Evolutionary conservation across 805 yeast species (phyloP).

Genomic region (Candida multigemmis): DNA sequence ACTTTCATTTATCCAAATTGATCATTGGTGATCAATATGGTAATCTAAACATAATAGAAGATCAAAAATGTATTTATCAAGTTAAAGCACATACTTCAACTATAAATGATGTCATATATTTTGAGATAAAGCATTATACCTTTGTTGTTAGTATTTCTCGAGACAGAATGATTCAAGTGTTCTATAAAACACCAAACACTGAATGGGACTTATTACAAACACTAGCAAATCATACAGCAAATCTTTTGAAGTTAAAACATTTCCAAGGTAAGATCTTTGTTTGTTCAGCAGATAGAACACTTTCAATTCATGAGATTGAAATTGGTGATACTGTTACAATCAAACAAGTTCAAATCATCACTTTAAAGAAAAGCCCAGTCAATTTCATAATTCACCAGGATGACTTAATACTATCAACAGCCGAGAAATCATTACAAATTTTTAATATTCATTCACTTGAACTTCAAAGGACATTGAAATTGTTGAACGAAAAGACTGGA

Average conservation of each 20-base stretch:
- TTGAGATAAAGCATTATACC: conserved; percentile 14
- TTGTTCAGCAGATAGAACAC: conserved; percentile 54
- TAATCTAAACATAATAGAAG: conserved; percentile 17
- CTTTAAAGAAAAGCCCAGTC: conserved; percentile 44
- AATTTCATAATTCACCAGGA: conserved; percentile 24
- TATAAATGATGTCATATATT: conserved; percentile 35
- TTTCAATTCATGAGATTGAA: conserved; percentile 41
- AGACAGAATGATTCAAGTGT: conserved; percentile 57
- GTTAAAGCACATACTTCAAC: conserved; percentile 44
- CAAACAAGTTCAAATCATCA: conserved; percentile 35
- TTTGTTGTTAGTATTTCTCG: conserved; percentile 43
- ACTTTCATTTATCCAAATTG: conserved; percentile 16
- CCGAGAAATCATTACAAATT: conserved; percentile 38
- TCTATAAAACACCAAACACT: conserved; percentile 12
- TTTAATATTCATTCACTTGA: conserved; percentile 28
- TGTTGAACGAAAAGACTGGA: conserved; percentile 24
- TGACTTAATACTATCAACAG: conserved; percentile 42
- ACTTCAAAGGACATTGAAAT: conserved; percentile 26
- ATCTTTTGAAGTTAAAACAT: conserved; percentile 29
- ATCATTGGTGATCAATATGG: conserved; percentile 46
- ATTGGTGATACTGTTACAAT: conserved; percentile 10
- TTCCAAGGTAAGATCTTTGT: conserved; percentile 30
- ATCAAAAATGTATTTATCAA: conserved; percentile 9
- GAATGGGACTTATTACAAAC: conserved; percentile 60
- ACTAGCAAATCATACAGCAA: conserved; percentile 49